Conservation (phyloP, 176 grass and related monocot genomes). For the Metroxylon sagu region DNA sequence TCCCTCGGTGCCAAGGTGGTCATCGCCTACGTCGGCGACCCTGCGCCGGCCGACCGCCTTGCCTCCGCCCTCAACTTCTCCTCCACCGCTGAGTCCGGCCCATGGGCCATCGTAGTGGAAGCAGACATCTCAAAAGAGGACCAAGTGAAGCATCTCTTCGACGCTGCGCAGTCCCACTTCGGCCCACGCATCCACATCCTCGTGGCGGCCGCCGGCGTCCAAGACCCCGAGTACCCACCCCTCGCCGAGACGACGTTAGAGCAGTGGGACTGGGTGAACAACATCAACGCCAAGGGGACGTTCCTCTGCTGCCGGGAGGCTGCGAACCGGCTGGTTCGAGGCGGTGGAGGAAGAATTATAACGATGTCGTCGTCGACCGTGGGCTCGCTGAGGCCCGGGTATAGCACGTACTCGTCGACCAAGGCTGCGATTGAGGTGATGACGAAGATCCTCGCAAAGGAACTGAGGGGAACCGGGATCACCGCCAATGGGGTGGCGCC, state of each 20-base stretch:
- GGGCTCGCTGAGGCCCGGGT: slow-evolving; percentile 27
- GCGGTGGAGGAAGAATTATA: neutral
- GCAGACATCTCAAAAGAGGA: neutral
- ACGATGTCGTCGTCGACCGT: slow-evolving; percentile 41
- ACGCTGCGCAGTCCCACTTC: neutral
- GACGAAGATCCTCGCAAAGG: slow-evolving; percentile 44
- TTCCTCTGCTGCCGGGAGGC: slow-evolving; percentile 12
- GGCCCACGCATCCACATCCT: neutral
- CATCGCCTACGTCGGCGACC: slow-evolving; percentile 41
- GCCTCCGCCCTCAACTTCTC: slow-evolving; percentile 26
- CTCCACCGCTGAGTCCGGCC: neutral
- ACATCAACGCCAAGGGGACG: slow-evolving; percentile 1
- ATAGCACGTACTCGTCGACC: slow-evolving; percentile 36
- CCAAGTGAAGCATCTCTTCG: neutral
- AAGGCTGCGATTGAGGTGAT: slow-evolving; percentile 45
- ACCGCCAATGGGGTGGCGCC: slow-evolving; percentile 42
- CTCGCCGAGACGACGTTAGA: neutral
- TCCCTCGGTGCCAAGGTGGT: slow-evolving; percentile 53
- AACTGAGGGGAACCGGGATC: slow-evolving; percentile 42
- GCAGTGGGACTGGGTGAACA: neutral
- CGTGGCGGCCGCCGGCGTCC: neutral
- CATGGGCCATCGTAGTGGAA: slow-evolving; percentile 22
- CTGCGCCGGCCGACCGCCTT: slow-evolving; percentile 14
- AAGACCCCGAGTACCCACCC: neutral
- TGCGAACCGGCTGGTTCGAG: neutral